phyloP scores from a whole-genome alignment of 2,329 filamentous ascomycete genomes.

The Phialophora macrospora region DNA sequence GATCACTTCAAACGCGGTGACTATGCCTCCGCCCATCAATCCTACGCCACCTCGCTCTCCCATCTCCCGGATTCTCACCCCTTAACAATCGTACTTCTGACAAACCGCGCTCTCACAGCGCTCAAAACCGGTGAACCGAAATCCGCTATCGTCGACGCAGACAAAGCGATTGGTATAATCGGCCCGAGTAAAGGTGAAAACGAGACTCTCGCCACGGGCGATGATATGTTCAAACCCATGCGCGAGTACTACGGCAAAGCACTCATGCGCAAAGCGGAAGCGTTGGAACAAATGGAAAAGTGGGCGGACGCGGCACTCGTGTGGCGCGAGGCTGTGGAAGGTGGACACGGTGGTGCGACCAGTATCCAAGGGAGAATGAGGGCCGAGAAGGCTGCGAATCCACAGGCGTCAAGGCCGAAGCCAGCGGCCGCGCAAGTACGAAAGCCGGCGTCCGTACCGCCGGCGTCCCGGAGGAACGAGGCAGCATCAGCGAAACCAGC shows the following conservation, averaged over 20 bases:
- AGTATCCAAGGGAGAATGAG: slow-evolving; percentile 84
- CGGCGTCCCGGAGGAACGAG: slow-evolving; percentile 42
- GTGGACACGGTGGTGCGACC: slow-evolving; percentile 80
- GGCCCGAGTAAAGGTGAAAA: slow-evolving; percentile 77
- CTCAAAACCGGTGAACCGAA: slow-evolving; percentile 93
- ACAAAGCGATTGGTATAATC: slow-evolving; percentile 78
- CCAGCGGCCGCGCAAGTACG: slow-evolving; percentile 57
- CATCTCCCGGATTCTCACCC: slow-evolving; percentile 79
- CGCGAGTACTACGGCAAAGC: slow-evolving; percentile 92
- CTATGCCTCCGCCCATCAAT: slow-evolving; percentile 81
- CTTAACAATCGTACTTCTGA: slow-evolving; percentile 82
- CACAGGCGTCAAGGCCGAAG: slow-evolving; percentile 50
- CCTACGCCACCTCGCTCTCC: slow-evolving; percentile 77
- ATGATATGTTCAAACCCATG: slow-evolving; percentile 75
- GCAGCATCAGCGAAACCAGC: slow-evolving; percentile 43
- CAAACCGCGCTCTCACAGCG: slow-evolving; percentile 86
- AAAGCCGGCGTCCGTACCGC: slow-evolving; percentile 56
- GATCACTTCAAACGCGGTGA: slow-evolving; percentile 94
- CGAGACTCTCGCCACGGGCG: slow-evolving; percentile 72
- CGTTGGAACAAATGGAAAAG: slow-evolving; percentile 91
- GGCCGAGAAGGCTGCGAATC: slow-evolving; percentile 85
- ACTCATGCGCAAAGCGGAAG: slow-evolving; percentile 91
- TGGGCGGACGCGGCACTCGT: slow-evolving; percentile 81
- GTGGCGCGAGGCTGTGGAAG: slow-evolving; percentile 83
- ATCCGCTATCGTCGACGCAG: slow-evolving; percentile 81